Percentiles rank a stretch among this genome's conserved stretches.
Conservation (phyloP, 1,284 basidiomycete genomes). For the Serendipita sp. region DNA sequence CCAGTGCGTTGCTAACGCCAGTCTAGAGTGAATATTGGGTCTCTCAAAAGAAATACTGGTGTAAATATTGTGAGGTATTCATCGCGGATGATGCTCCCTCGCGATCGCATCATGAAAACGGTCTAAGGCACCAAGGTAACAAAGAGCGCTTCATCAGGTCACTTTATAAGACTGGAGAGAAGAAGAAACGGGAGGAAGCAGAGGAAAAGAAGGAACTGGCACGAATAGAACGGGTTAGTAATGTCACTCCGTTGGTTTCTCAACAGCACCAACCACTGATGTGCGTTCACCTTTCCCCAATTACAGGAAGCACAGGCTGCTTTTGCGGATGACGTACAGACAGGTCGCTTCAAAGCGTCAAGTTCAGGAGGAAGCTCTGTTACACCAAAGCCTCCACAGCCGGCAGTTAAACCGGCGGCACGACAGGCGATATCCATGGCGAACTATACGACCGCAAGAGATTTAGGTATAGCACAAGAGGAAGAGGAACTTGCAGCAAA, state of each 20-base stretch:
- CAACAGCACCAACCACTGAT: background rate
- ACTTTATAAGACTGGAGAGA: slow-evolving; percentile 87
- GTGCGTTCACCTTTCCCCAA: slow-evolving; percentile 7
- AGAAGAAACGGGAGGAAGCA: slow-evolving; percentile 71
- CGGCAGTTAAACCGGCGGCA: slow-evolving; percentile 18
- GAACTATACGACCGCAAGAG: slow-evolving; percentile 78
- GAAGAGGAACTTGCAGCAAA: slow-evolving; percentile 46
- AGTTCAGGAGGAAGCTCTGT: slow-evolving; percentile 24
- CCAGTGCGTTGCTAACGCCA: background rate
- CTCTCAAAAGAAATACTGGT: slow-evolving; percentile 69
- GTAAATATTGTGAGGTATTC: slow-evolving; percentile 82
- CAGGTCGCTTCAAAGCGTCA: slow-evolving; percentile 33
- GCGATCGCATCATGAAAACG: slow-evolving; percentile 82
- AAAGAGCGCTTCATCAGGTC: slow-evolving; percentile 82
- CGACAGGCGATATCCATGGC: slow-evolving; percentile 59
- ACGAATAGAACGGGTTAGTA: slow-evolving; percentile 63
- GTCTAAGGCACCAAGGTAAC: slow-evolving; percentile 87
- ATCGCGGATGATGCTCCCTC: slow-evolving; percentile 92
- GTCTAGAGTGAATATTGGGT: slow-evolving; percentile 66
- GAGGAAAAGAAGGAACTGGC: slow-evolving; percentile 80
- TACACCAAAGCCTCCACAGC: slow-evolving; percentile 23
- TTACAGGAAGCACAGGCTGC: slow-evolving; percentile 57
- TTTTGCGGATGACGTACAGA: slow-evolving; percentile 54
- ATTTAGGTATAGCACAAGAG: slow-evolving; percentile 64
- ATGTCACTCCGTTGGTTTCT: slow-evolving; percentile 1